Base-by-base conservation (phyloP, 1,284 basidiomycete species). In the Fistulinella cinereoalba region DNA sequence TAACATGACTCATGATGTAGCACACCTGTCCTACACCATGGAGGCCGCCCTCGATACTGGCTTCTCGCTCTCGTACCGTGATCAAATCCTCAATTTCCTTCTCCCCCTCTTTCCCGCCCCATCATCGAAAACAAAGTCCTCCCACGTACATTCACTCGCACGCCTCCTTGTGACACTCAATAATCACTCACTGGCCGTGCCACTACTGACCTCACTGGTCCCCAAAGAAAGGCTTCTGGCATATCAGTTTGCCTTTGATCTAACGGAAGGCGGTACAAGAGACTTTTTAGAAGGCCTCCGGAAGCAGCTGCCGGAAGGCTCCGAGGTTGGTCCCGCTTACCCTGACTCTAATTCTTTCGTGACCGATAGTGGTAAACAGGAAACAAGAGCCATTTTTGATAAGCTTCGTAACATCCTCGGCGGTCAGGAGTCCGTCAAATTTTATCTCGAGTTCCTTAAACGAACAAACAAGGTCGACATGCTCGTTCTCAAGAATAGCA, bases 361-460 rank as follows among this genome's bases (percentile, higher is more conserved):
- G 37, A 44, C 47, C 51, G 40, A 49, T 52, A 23, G 18, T 47
- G 43, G 46, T 51, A 43, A 49, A 9, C 53, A 88, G 85, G 70
- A 74, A 53, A 79, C 79, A 27, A 79, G 79, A 61, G 69, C 72
- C 18, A 74, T 77, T 23, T 88, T 82, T 60, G 81, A 87, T 54
- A 85, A 85, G 52, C 71, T 95, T 37, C 80, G 85, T 44, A 80
- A 76, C 49, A 96, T 98, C 52, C 72, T 98, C 23, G 85, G 82
- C 18, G 94, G 95, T 12, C 88, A 91, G 58, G 88, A 92, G 60
- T 90, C 88, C 27, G 91, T 96, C 45, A 90, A 92, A 61, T 71
- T 97, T 28, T 94, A 94, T 68, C 80, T 95, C 38, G 91, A 97
- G 70, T 97, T 98, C 75, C 76, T 98, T 45, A 89, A 88, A 69